Conservation (phyloP, 2,329 filamentous ascomycete genomes). For the Teratosphaeria viscida region DNA sequence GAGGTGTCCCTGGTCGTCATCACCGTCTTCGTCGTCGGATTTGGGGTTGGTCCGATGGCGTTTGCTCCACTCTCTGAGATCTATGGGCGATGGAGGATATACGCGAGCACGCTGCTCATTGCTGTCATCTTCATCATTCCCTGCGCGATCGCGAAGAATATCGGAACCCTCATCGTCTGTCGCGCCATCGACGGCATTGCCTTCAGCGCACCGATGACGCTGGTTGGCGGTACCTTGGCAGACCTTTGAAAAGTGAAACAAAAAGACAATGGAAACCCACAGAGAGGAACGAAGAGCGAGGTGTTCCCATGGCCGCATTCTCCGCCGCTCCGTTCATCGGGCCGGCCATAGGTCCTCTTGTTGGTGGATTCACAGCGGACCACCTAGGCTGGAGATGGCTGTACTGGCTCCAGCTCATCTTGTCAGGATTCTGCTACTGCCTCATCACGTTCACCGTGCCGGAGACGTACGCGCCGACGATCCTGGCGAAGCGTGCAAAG, state of each 20-base stretch:
- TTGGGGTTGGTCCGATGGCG: conserved; percentile 20
- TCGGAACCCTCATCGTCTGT: conserved; percentile 45
- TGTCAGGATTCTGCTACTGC: conserved; percentile 58
- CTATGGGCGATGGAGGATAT: conserved; percentile 40
- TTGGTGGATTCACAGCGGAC: conserved; percentile 66
- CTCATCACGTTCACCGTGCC: conserved; percentile 81
- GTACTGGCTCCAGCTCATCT: conserved; percentile 77
- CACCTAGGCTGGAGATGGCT: conserved; percentile 40
- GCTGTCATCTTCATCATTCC: conserved; percentile 49
- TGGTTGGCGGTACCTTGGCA: conserved; percentile 32
- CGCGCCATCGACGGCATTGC: conserved; percentile 47
- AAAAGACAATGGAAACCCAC: no score
- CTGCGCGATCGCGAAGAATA: conserved; percentile 45
- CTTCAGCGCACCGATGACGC: conserved; percentile 37
- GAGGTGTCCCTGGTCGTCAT: conserved; percentile 65
- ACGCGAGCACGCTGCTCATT: conserved; percentile 40
- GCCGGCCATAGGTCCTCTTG: conserved; percentile 37
- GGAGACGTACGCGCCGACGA: conserved; percentile 75
- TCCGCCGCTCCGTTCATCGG: conserved; percentile 23
- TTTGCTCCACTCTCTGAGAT: conserved; percentile 51
- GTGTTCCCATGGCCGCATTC: conserved; percentile 22
- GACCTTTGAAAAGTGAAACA: no score
- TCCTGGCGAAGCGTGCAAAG: conserved; percentile 58
- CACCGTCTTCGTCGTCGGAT: conserved; percentile 23
- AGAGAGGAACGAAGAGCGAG: conserved; percentile 21